Conservation (phyloP, 352 stramenopile genomes). For the Globisporangium megalacanthum region DNA sequence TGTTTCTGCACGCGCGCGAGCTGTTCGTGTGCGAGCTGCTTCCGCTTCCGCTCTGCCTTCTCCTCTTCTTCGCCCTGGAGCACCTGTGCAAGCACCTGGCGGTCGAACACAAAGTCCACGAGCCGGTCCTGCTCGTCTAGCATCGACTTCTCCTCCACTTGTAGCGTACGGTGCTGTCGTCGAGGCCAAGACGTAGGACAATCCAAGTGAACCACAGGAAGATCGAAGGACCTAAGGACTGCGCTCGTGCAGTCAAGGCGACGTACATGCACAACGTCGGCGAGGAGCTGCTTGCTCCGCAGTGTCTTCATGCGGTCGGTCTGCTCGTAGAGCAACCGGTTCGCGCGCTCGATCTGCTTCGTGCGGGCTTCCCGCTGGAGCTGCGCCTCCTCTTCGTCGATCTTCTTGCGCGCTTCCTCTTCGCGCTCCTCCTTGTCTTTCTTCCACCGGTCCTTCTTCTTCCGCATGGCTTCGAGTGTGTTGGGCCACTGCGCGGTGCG, state of each 20-base stretch:
- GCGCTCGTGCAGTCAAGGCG: background rate
- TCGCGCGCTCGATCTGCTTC: constrained; percentile 83
- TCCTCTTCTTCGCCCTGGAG: constrained; percentile 51
- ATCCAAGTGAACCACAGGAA: background rate
- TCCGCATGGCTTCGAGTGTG: constrained; percentile 85
- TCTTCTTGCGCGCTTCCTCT: constrained; percentile 64
- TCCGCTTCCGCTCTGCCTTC: constrained; percentile 28
- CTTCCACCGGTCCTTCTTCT: constrained; percentile 89
- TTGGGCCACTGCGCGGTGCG: constrained; percentile 88
- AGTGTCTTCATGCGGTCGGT: constrained; percentile 92
- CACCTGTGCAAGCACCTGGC: constrained; percentile 44
- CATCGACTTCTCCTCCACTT: constrained; percentile 69
- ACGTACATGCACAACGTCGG: constrained; percentile 77
- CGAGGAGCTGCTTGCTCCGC: constrained; percentile 75
- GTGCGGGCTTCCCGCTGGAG: constrained; percentile 66
- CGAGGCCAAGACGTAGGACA: background rate
- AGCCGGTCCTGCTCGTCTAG: constrained; percentile 47
- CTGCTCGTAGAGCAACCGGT: constrained; percentile 85
- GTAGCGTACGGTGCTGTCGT: constrained; percentile 63
- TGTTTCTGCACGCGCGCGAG: constrained; percentile 60
- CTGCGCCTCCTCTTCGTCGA: constrained; percentile 73
- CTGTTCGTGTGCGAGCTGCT: constrained; percentile 38
- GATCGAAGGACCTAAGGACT: no score
- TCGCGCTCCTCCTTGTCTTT: constrained; percentile 86
- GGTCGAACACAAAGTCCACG: constrained; percentile 36